These are phyloP conservation scores for Pichia californica DNA, from an alignment of 805 yeast genomes.

Conservation along the genomic window DNA sequence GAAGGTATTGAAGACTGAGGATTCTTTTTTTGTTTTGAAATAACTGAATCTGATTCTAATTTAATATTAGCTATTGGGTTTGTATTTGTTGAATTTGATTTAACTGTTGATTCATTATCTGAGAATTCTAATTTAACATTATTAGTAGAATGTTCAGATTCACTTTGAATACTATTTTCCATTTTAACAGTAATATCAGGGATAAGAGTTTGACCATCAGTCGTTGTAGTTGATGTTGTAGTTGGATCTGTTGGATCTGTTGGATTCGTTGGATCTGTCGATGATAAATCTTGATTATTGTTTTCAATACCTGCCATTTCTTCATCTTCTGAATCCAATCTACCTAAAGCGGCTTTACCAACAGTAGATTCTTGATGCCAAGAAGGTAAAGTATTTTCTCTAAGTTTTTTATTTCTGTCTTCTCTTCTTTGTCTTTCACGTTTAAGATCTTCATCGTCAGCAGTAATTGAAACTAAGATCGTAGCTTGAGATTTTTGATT, in stretches of 20 bases:
- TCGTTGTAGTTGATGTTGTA: background rate
- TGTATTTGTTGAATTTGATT: background rate
- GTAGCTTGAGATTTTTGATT: conserved; percentile 64
- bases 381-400: conserved; percentile 91
- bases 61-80: background rate
- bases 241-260: too few relatives aligned
- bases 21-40: background rate
- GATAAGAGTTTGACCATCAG: background rate
- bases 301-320: conserved; percentile 18
- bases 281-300: background rate
- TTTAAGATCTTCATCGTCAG: conserved; percentile 67
- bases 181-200: too few relatives aligned
- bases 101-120: background rate
- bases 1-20: background rate
- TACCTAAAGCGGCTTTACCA: conserved; percentile 57
- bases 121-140: background rate
- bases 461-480: conserved; percentile 82
- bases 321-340: conserved; percentile 45
- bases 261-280: too few relatives aligned
- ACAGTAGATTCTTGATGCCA: conserved; percentile 95
- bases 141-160: background rate
- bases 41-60: background rate
- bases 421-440: conserved; percentile 61
- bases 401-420: conserved; percentile 61
- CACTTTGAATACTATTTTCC: background rate